Evolutionary conservation across 495 filamentous ascomycete species (phyloP), one percentile per base, ranked within the genome.

Genomic region (Talaromyces trachyspermus): DNA sequence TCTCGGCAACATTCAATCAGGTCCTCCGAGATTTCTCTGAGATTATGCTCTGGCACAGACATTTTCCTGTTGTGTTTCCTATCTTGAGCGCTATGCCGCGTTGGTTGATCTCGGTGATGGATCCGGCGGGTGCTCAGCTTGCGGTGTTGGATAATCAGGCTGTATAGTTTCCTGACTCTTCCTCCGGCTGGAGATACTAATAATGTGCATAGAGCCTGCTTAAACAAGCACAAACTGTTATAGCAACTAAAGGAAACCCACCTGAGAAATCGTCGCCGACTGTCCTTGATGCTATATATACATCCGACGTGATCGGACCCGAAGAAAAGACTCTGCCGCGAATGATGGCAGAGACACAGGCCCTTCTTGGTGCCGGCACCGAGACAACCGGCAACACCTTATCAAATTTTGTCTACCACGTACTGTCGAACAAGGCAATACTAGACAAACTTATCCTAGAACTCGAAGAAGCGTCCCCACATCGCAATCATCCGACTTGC

Each of bases 301-400:
- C 67, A 17, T 58, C 50, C n/a, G 37, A 54, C 18, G 43, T 65
- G 26, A 53, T 56, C 1, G 44, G 44, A 1, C 39, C 46, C 5
- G 32, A 56, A 46, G 44, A 46, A 24, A 46, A 46, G 44, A 46
- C 44, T 22, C 44, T 46, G 10, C 32, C 27, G 17, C 48, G 46
- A 9, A 40, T 49, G 8, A 54, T 56, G 24, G 59, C 67, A 20
- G 72, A 76, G 48, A 64, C 61, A 10, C 47, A 56, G 22, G 55
- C 53, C 15, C 23, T 74, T 19, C 52, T 68, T 14, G 60, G 56
- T 6, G 70, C 69, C 2, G 70, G 71, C 1, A 63, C 66, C 3
- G 64, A 62, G 30, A 72, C 72, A 0, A 66, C 69, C 1, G 19
- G 37, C n/a, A 45, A 42, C 26, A 49, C 50, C 5, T 24, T 55